phyloP scores from a whole-genome alignment of 805 yeast species.

The Wickerhamiella cacticola region DNA sequence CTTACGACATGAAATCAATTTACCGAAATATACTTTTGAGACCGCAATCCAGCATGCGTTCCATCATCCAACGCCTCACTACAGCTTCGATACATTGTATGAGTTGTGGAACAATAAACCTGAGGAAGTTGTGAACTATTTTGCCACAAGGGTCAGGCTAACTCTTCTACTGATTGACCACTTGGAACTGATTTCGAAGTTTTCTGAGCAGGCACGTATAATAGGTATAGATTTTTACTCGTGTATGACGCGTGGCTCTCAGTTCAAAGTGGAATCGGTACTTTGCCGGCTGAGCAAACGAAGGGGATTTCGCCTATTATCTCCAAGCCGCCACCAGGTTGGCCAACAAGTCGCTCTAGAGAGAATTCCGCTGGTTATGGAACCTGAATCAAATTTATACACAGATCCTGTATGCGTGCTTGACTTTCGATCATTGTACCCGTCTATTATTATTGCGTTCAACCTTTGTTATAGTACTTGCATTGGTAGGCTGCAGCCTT shows the following conservation, averaged over 20 bases:
- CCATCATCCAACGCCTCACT: constrained; percentile 58
- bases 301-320: constrained; percentile 57
- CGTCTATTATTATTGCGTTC: constrained; percentile 82
- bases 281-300: constrained; percentile 60
- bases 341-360: constrained; percentile 76
- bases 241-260: constrained; percentile 83
- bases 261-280: constrained; percentile 83
- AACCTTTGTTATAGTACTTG: constrained; percentile 51
- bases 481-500: constrained; percentile 28
- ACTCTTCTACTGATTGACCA: constrained; percentile 40
- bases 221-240: constrained; percentile 86
- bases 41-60: constrained; percentile 57
- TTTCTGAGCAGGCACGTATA: constrained; percentile 71
- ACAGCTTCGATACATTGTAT: constrained; percentile 38
- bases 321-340: constrained; percentile 74
- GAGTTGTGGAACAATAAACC: constrained; percentile 32
- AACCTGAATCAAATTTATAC: constrained; percentile 74
- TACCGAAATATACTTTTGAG: constrained; percentile 64
- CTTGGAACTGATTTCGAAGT: constrained; percentile 56
- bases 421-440: constrained; percentile 89
- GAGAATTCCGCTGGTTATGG: constrained; percentile 83
- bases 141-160: constrained; percentile 34
- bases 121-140: constrained; percentile 35
- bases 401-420: constrained; percentile 81
- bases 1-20: constrained; percentile 47